phyloP scores from a whole-genome alignment of 805 yeast species.

The Candida argentea region DNA sequence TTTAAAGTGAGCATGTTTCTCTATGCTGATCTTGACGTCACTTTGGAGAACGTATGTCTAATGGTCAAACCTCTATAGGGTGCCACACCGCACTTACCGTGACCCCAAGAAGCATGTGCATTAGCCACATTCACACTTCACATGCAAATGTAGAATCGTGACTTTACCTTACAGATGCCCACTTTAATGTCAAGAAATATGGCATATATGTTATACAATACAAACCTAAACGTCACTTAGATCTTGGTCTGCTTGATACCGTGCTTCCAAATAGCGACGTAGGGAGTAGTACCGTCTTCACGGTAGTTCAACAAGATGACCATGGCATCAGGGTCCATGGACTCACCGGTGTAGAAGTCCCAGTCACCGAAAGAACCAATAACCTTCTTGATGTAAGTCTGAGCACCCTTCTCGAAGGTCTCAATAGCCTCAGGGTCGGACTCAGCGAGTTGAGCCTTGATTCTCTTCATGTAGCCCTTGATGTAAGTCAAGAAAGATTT shows the following conservation, averaged over 20 bases:
- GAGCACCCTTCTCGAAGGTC: conserved; percentile 95
- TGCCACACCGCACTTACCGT: no score
- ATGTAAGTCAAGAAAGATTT: conserved; percentile 94
- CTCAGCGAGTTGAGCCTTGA: conserved; percentile 89
- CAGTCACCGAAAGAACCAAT: conserved; percentile 94
- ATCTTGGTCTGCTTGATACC: conserved; percentile 87
- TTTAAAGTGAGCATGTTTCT: conserved; percentile 41
- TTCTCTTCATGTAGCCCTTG: conserved; percentile 97
- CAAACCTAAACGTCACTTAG: conserved; percentile 33
- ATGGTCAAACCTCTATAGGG: no score
- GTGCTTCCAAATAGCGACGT: conserved; percentile 97
- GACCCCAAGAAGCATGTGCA: no score
- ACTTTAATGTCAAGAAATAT: no score
- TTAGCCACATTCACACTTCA: no score
- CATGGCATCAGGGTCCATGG: conserved; percentile 99
- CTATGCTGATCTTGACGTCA: conserved; percentile 48
- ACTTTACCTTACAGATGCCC: no score
- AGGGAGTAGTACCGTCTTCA: conserved; percentile 98
- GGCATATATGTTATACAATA: neutral
- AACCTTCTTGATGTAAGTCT: conserved; percentile 91
- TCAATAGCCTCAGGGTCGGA: conserved; percentile 78
- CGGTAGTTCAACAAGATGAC: conserved; percentile 97
- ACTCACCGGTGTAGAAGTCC: conserved; percentile 99
- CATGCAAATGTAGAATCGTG: no score
- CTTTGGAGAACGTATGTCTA: conserved; percentile 64